Percentiles rank a stretch among this genome's conserved stretches.
phyloP scores from a whole-genome alignment of 371 early-diverging fungal species.

The Zychaea mexicana region DNA sequence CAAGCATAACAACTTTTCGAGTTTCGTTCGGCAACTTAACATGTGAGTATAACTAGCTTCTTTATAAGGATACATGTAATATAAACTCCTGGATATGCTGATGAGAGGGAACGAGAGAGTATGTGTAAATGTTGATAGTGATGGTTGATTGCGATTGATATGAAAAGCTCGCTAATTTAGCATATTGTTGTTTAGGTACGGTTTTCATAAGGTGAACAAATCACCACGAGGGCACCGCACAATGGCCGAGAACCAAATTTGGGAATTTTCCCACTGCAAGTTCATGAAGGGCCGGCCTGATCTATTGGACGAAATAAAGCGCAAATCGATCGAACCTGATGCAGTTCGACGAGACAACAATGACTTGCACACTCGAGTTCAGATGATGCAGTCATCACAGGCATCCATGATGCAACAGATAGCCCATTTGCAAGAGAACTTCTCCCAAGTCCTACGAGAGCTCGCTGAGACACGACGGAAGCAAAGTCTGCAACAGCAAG shows the following conservation, averaged over 20 bases:
- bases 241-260: conserved; percentile 76
- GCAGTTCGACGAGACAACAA: conserved; percentile 64
- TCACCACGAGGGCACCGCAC: conserved; percentile 73
- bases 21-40: conserved; percentile 84
- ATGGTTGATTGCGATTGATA: too few relatives aligned
- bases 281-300: conserved; percentile 75
- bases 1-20: conserved; percentile 81
- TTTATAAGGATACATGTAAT: too few relatives aligned
- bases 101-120: too few relatives aligned
- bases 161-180: not conserved
- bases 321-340: conserved; percentile 78
- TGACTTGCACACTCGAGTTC: conserved; percentile 73
- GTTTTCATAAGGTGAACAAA: conserved; percentile 82
- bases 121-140: not conserved
- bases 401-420: conserved; percentile 69
- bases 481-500: conserved; percentile 54
- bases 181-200: conserved; percentile 43
- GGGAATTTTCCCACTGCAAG: conserved; percentile 85
- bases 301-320: conserved; percentile 75
- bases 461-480: conserved; percentile 62
- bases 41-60: conserved; percentile 58
- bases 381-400: conserved; percentile 74
- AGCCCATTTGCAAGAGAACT: conserved; percentile 65
- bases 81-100: too few relatives aligned
- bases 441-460: conserved; percentile 67